Conservation (phyloP, 139 green algal genomes). For the Penium margaritaceum region DNA sequence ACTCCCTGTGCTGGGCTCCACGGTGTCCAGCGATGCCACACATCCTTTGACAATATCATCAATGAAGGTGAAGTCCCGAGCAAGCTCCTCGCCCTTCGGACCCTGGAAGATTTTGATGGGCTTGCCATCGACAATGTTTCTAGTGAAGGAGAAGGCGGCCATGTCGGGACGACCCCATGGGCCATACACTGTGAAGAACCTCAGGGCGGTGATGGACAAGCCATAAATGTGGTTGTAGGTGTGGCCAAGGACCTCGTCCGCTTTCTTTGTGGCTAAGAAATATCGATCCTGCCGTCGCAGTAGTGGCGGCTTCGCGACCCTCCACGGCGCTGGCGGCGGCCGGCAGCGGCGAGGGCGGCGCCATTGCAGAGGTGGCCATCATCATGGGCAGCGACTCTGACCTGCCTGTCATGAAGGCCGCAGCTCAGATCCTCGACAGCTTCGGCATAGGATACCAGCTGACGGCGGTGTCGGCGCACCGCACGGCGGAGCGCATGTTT, state of each 20-base stretch:
- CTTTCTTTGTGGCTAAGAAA: constrained; percentile 54
- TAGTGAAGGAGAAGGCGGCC: constrained; percentile 65
- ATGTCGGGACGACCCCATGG: constrained; percentile 67
- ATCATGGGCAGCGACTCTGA: constrained; percentile 98
- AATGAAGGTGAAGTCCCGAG: constrained; percentile 74
- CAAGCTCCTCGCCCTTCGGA: constrained; percentile 30
- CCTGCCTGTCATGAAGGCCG: constrained; percentile 81
- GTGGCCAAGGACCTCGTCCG: constrained; percentile 63
- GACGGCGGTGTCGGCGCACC: constrained; percentile 84
- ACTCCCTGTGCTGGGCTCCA: constrained; percentile 17
- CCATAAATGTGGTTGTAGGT: constrained; percentile 66
- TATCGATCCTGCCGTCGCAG: not conserved
- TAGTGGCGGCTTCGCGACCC: too few relatives aligned
- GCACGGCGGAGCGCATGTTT: constrained; percentile 87
- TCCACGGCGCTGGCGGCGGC: too few relatives aligned
- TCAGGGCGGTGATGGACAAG: constrained; percentile 57
- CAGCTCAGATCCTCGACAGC: constrained; percentile 55
- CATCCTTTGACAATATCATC: constrained; percentile 64
- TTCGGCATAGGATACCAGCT: constrained; percentile 49
- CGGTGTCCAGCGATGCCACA: constrained; percentile 55
- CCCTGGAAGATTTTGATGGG: constrained; percentile 63
- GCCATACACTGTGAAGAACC: constrained; percentile 82
- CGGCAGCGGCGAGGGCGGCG: too few relatives aligned
- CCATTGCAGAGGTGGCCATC: constrained; percentile 76
- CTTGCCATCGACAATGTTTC: constrained; percentile 49